A percentile compares a stretch with the other conserved stretches of the same genome.
phyloP scores from a whole-genome alignment of 2,329 filamentous ascomycete genomes.

The Fusarium sambucinum region DNA sequence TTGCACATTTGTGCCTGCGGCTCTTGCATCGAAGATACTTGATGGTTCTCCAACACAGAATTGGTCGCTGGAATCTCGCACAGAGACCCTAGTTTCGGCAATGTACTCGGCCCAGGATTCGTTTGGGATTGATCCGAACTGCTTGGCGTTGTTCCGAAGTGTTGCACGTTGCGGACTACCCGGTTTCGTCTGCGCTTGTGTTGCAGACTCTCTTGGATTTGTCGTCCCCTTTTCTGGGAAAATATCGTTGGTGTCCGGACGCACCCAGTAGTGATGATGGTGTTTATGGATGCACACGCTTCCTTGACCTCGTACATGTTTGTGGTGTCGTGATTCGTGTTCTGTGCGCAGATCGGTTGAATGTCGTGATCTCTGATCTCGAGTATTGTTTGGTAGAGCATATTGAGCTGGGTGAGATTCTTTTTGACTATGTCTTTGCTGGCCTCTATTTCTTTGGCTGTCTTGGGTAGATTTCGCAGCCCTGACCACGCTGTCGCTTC shows the following conservation, averaged over 20 bases:
- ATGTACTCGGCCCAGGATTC: slow-evolving; percentile 45
- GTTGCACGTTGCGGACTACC: slow-evolving; percentile 43
- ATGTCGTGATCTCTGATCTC: slow-evolving; percentile 12
- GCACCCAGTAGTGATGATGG: slow-evolving; percentile 72
- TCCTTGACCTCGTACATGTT: slow-evolving; percentile 40
- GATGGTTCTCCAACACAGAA: slow-evolving; percentile 48
- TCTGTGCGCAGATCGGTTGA: slow-evolving; percentile 41
- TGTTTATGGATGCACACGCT: slow-evolving; percentile 67
- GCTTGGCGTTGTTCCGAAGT: slow-evolving; percentile 29
- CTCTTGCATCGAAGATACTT: slow-evolving; percentile 28
- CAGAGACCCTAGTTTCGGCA: slow-evolving; percentile 41
- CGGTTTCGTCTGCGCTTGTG: slow-evolving; percentile 29
- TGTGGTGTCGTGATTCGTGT: slow-evolving; percentile 39
- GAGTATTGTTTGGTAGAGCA: slow-evolving; percentile 17
- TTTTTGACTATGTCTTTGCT: slow-evolving; percentile 24
- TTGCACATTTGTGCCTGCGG: slow-evolving; percentile 21
- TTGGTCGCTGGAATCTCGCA: slow-evolving; percentile 45
- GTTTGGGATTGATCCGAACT: slow-evolving; percentile 35
- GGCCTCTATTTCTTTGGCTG: slow-evolving; percentile 31
- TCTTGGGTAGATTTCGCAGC: slow-evolving; percentile 4
- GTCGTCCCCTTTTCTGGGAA: slow-evolving; percentile 17
- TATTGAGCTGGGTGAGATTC: slow-evolving; percentile 18
- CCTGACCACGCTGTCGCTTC: slow-evolving; percentile 1
- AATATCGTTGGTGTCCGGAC: slow-evolving; percentile 48
- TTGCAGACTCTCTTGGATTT: not conserved